Conservation (phyloP, 768 basidiomycete genomes). For the Dentipellis fragilis region DNA sequence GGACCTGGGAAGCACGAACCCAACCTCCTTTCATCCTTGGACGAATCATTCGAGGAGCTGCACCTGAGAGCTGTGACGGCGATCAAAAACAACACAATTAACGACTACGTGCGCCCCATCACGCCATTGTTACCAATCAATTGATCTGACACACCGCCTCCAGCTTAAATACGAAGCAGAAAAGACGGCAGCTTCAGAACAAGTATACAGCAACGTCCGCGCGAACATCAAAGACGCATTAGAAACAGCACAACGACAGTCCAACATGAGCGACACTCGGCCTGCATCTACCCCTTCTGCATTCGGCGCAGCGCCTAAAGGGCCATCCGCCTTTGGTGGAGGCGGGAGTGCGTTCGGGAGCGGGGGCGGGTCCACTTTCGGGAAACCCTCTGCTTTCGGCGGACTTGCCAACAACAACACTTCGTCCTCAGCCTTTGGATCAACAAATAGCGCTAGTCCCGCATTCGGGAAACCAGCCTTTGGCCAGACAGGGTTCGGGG, state of each 20-base stretch:
- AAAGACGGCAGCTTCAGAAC: slow-evolving; percentile 41
- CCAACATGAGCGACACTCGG: slow-evolving; percentile 15
- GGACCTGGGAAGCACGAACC: slow-evolving; percentile 67
- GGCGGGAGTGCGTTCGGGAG: slow-evolving; percentile 1
- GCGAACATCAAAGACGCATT: slow-evolving; percentile 28
- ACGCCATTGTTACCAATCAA: neutral
- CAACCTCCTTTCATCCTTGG: slow-evolving; percentile 48
- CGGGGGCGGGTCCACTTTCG: slow-evolving; percentile 15
- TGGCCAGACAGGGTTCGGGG: slow-evolving; percentile 14
- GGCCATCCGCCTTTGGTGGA: neutral
- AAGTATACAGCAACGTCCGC: slow-evolving; percentile 31
- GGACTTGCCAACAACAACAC: slow-evolving; percentile 16
- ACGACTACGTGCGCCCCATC: slow-evolving; percentile 53
- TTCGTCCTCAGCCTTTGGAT: slow-evolving; percentile 28
- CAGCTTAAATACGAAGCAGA: slow-evolving; percentile 47
- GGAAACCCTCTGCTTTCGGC: slow-evolving; percentile 28
- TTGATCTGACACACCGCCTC: neutral
- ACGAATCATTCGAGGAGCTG: slow-evolving; percentile 71
- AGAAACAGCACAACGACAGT: slow-evolving; percentile 40
- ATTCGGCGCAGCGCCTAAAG: neutral
- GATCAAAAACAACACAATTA: slow-evolving; percentile 37
- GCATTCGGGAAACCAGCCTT: slow-evolving; percentile 18
- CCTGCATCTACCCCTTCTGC: slow-evolving; percentile 1
- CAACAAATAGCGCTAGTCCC: slow-evolving; percentile 1
- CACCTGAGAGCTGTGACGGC: slow-evolving; percentile 51